Evolutionary conservation across 1,284 basidiomycete species (phyloP).

Genomic region (Irpex sp.): DNA sequence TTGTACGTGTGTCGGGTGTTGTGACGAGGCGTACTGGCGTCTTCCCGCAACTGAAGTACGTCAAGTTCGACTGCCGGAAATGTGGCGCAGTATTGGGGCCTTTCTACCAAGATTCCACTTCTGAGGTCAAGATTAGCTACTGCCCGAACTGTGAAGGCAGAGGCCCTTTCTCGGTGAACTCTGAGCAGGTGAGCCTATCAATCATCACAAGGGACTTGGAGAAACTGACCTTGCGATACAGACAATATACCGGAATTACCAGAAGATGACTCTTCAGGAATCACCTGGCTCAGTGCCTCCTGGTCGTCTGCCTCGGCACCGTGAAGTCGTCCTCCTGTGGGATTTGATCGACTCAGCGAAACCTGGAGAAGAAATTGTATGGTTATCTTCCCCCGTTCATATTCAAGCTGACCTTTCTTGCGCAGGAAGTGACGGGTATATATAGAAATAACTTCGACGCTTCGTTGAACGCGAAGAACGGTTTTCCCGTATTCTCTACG

Average conservation of each 20-base stretch:
- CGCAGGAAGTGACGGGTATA: slow-evolving; percentile 90
- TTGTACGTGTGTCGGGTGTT: slow-evolving; percentile 96
- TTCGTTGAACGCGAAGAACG: slow-evolving; percentile 96
- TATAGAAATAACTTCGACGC: slow-evolving; percentile 99
- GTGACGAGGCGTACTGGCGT: slow-evolving; percentile 95
- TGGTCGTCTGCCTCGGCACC: slow-evolving; percentile 92
- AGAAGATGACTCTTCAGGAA: slow-evolving; percentile 98
- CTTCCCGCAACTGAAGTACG: slow-evolving; percentile 98
- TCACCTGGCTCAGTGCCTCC: slow-evolving; percentile 98
- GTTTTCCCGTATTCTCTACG: slow-evolving; percentile 98
- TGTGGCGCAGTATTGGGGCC: slow-evolving; percentile 92
- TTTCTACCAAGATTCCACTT: slow-evolving; percentile 95
- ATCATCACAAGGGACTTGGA: background rate
- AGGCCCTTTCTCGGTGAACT: slow-evolving; percentile 96
- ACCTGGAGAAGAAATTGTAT: slow-evolving; percentile 95
- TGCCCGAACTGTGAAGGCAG: slow-evolving; percentile 93
- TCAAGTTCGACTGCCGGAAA: slow-evolving; percentile 97
- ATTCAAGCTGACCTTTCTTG: slow-evolving; percentile 15
- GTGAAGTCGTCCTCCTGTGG: slow-evolving; percentile 96
- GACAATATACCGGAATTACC: slow-evolving; percentile 99
- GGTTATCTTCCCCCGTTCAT: slow-evolving; percentile 25
- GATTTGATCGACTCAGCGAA: slow-evolving; percentile 98
- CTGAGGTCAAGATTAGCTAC: slow-evolving; percentile 92
- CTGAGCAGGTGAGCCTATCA: slow-evolving; percentile 70
- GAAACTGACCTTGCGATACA: slow-evolving; percentile 31